Base-by-base conservation (phyloP, 176 grass and related monocot species). In the Ananas comosus region DNA sequence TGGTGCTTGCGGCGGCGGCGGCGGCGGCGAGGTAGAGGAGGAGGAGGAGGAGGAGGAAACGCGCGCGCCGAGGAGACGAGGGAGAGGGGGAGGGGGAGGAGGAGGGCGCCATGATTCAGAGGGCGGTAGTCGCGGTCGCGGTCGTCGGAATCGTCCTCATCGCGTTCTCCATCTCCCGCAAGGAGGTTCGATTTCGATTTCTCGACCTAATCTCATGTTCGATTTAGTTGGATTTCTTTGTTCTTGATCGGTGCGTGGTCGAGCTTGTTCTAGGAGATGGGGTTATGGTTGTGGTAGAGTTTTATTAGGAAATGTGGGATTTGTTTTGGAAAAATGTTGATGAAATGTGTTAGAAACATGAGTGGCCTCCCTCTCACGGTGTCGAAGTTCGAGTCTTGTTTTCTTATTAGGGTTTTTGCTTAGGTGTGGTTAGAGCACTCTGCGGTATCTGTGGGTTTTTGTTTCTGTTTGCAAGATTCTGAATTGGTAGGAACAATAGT, bases 81-180 rank as follows among this genome's bases (percentile, higher is more conserved):
- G 16, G 33, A 48, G 65, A 16, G 10, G 65, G 9, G 10, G 25
- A 48, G 29, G 27, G 64, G 4, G 64, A 66, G 64, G 27, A 66
- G 23, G 23, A 49, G 27, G 19, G 53, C 59, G 74, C 29, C 53
- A 88, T 88, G 86, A 78, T 88, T 71, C 78, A 64, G 63, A 88
- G 78, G 74, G 78, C 64, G 70, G 17, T 28, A 70, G 14, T 75
- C 71, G 74, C 71, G 59, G 78, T 88, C 74, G 16, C 84, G 66
- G 86, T 64, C 67, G 77, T 54, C 67, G 63, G 68, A 74, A 70
- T 71, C 12, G 53, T 84, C n/a, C 81, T 75, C 67, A n/a, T 88
- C 67, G 74, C 74, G 53, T 78, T 88, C 81, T 53, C 78, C 66
- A 81, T 81, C 81, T 74, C 64, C 61, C 81, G 74, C 49, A 79